A percentile compares a stretch with the other conserved stretches of the same genome.
Conservation (phyloP, 2,329 filamentous ascomycete species). For the Fusarium mexicanum region DNA sequence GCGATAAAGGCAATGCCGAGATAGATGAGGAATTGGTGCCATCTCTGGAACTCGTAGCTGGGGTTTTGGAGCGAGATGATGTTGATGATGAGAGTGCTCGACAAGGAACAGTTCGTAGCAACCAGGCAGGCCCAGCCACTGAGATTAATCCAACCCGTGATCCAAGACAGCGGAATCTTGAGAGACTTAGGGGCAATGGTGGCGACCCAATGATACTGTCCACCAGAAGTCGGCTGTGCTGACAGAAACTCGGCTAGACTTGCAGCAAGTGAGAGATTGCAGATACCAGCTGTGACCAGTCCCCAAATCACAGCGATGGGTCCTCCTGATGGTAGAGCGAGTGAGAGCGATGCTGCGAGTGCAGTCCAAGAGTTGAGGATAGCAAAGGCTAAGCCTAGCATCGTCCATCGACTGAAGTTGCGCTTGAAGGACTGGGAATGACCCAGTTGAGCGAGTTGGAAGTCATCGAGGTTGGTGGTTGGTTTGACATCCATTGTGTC, state of each 20-base stretch:
- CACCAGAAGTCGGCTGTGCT: conserved; percentile 66
- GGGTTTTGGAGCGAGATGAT: conserved; percentile 70
- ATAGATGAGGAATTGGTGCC: conserved; percentile 74
- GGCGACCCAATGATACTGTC: conserved; percentile 79
- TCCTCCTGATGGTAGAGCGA: conserved; percentile 68
- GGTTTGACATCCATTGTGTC: conserved; percentile 13
- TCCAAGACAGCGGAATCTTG: conserved; percentile 43
- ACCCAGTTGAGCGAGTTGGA: conserved; percentile 30
- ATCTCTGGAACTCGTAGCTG: conserved; percentile 64
- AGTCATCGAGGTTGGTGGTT: conserved; percentile 26
- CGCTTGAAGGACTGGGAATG: conserved; percentile 35
- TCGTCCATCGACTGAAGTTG: conserved; percentile 41
- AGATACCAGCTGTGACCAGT: conserved; percentile 47
- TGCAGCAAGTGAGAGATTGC: conserved; percentile 61
- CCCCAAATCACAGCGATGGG: conserved; percentile 75
- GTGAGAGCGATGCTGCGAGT: conserved; percentile 55
- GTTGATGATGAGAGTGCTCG: conserved; percentile 72
- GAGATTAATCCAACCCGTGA: conserved; percentile 69
- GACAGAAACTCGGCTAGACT: conserved; percentile 77
- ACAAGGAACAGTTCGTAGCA: conserved; percentile 73
- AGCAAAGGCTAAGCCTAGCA: conserved; percentile 58
- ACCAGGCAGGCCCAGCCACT: conserved; percentile 73
- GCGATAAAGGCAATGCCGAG: conserved; percentile 43
- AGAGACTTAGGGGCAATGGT: conserved; percentile 32
- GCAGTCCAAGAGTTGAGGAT: conserved; percentile 60